A percentile compares a stretch with the other conserved stretches of the same genome.
These are phyloP conservation scores for Eimeria sp. DNA, from an alignment of 169 alveolate genomes.

Conservation along the genomic window DNA sequence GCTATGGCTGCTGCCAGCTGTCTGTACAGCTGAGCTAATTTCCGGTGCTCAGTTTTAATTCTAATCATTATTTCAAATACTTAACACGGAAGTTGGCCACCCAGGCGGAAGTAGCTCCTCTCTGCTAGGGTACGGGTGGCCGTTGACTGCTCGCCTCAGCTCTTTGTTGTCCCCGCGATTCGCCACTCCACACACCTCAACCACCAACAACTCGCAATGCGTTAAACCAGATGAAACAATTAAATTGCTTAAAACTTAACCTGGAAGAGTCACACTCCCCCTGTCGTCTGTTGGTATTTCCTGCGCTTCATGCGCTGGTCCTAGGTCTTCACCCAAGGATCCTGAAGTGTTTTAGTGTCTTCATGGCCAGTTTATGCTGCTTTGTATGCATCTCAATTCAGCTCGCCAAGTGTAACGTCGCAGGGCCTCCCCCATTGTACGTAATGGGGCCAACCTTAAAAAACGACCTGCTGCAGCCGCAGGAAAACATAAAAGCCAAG, in stretches of 20 bases:
- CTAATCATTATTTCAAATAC: not conserved
- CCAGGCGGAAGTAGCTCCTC: not conserved
- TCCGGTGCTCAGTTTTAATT: not conserved
- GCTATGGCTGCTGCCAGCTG: constrained; percentile 3
- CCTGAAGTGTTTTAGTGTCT: no score
- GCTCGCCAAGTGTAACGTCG: not conserved
- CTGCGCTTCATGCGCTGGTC: no score
- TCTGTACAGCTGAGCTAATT: not conserved
- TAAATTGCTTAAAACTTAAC: not conserved
- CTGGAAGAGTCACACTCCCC: not conserved
- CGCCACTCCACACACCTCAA: not conserved
- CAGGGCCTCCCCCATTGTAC: not conserved
- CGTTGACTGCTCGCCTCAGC: not conserved
- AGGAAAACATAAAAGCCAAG: no score
- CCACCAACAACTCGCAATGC: not conserved
- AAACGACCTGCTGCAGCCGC: not conserved
- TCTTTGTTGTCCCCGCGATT: not conserved
- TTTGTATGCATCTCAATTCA: not conserved
- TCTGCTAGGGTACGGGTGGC: not conserved
- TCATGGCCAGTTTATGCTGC: not conserved
- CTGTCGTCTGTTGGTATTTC: no score
- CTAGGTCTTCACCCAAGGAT: no score
- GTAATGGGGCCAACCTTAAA: not conserved
- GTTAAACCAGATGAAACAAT: not conserved
- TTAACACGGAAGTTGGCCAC: not conserved